Evolutionary conservation across 345 rosid species (phyloP).

Genomic region (Gossypium australe): DNA sequence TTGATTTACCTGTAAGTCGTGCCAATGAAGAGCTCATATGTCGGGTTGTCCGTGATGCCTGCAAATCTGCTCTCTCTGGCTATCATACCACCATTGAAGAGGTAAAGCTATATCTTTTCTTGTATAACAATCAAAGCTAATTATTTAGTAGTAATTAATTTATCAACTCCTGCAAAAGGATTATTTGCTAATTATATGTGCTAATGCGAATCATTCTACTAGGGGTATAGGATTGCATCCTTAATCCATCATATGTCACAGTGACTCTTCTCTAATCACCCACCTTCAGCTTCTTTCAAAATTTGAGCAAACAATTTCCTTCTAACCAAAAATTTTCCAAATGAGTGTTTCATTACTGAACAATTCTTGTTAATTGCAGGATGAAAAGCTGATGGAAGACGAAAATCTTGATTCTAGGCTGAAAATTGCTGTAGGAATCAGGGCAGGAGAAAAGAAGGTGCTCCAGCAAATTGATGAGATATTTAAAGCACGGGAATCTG

Average conservation of each 20-base stretch:
- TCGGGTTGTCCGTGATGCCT: constrained; percentile 66
- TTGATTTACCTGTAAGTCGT: constrained; percentile 73
- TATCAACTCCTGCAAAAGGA: background rate
- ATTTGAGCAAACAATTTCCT: background rate
- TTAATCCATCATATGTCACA: background rate
- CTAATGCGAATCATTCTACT: background rate
- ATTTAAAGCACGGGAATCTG: constrained; percentile 62
- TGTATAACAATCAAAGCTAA: background rate
- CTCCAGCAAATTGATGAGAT: constrained; percentile 65
- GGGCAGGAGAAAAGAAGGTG: constrained; percentile 80
- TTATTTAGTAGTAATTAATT: background rate
- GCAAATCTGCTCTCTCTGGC: constrained; percentile 80
- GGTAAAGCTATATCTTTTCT: constrained; percentile 33
- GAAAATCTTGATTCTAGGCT: constrained; percentile 40
- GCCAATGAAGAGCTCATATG: constrained; percentile 88
- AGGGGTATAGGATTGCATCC: background rate
- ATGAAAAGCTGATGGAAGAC: constrained; percentile 54
- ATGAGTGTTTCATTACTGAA: background rate
- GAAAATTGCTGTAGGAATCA: constrained; percentile 58
- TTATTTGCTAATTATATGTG: background rate
- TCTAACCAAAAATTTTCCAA: background rate
- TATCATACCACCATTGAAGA: constrained; percentile 69
- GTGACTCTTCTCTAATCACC: background rate
- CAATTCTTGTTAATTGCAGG: constrained; percentile 35
- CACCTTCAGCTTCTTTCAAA: background rate